These are phyloP conservation scores for Eutrema heterophyllum DNA, from an alignment of 345 rosid genomes.

Conservation along the genomic window DNA sequence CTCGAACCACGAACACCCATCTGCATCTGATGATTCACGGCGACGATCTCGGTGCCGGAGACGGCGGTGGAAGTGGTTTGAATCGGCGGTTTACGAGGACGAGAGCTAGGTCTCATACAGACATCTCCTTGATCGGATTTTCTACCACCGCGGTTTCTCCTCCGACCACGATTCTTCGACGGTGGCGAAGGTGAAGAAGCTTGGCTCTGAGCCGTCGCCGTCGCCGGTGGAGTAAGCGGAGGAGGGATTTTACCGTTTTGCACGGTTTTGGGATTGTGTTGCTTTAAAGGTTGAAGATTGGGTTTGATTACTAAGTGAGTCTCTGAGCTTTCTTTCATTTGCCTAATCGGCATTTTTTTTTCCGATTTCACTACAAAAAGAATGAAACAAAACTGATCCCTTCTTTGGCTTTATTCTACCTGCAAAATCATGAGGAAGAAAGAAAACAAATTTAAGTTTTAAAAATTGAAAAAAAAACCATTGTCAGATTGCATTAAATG, in stretches of 20 bases:
- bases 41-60: not conserved
- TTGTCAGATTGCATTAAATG: slow-evolving; percentile 35
- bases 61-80: not conserved
- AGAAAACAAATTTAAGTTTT: not conserved
- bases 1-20: slow-evolving; percentile 62
- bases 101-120: slow-evolving; percentile 85
- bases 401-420: slow-evolving; percentile 33
- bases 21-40: slow-evolving; percentile 35
- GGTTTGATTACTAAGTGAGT: slow-evolving; percentile 65
- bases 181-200: slow-evolving; percentile 79
- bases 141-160: slow-evolving; percentile 91
- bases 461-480: not conserved
- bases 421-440: slow-evolving; percentile 26
- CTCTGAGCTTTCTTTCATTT: slow-evolving; percentile 78
- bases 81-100: slow-evolving; percentile 63
- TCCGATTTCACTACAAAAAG: slow-evolving; percentile 22
- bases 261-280: slow-evolving; percentile 50
- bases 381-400: slow-evolving; percentile 28
- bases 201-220: slow-evolving; percentile 38
- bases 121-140: slow-evolving; percentile 90
- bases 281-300: slow-evolving; percentile 44
- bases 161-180: slow-evolving; percentile 57
- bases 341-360: slow-evolving; percentile 71
- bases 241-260: slow-evolving; percentile 63
- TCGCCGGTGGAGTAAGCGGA: not conserved